Evolutionary conservation across 2,329 filamentous ascomycete species (phyloP), one percentile per base, ranked within the genome.

Genomic region (Orbilia brochopaga): DNA sequence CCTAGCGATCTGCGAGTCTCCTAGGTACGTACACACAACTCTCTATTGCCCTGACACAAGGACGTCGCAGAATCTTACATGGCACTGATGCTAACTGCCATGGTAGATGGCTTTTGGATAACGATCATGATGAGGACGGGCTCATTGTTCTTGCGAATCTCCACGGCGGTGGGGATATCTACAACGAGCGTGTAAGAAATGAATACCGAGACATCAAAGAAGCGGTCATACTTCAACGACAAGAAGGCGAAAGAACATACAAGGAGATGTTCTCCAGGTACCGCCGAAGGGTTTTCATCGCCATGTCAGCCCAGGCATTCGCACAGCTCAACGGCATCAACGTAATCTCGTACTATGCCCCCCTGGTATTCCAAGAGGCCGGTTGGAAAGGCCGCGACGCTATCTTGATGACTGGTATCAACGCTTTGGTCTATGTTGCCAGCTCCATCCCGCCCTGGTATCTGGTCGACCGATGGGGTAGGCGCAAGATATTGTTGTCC

Each of bases 171-270:
- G 94, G 94, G 72, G 94, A 99, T 79, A 92, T 97, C 73, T 92
- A 97, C 81, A 90, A 96, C 79, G 82, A 88, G 69, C 94, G 95
- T 80, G 94, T 94, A 1, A 87, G 92, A 67, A 92, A 97, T 63
- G 94, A 99, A 80, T 99, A 95, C 80, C 90, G 93, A 76, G 94
- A 97, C 78, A 99, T 99, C 82, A 99, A 99, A 83, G 96, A 97
- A 91, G 88, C 93, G 77, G 94, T 99, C 30, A 85, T 99, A 35
- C 83, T 97, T 23, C 88, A 93, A 79, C 90, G 94, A 57, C 92
- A 96, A 81, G 94, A 99, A 81, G 94, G 94, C 76, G 94, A 97
- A 81, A 86, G 94, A 75, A 87, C 90, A 0, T 99, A 97, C 80
- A 76, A 80, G 42, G 94, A 97, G 74, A 99, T 99, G 94, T 99